These are phyloP conservation scores for Lolium rigidum DNA, from an alignment of 176 grass and related monocot species.

Conservation along the genomic window DNA sequence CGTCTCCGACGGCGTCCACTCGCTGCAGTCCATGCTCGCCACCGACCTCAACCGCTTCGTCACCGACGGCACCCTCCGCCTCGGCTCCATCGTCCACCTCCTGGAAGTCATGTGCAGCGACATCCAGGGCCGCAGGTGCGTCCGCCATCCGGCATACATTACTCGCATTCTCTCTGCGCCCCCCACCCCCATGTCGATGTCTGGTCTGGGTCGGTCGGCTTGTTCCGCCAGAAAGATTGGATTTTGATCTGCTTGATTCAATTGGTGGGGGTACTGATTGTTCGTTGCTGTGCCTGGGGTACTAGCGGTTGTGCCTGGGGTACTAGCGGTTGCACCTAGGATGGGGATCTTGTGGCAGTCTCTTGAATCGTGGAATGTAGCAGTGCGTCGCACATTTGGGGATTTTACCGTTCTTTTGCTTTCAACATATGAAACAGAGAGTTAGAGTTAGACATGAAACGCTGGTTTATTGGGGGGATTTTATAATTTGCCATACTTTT, in stretches of 20 bases:
- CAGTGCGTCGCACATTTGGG: not conserved
- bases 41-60: slow-evolving; percentile 62
- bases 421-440: not conserved
- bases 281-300: not conserved
- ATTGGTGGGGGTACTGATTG: no score
- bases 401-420: not conserved
- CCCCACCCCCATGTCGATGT: not conserved
- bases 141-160: no score
- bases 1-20: slow-evolving; percentile 76
- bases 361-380: not conserved
- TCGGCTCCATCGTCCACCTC: slow-evolving; percentile 66
- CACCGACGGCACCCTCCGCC: slow-evolving; percentile 40
- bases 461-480: no score
- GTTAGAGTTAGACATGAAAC: no score
- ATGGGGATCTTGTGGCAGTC: not conserved
- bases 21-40: slow-evolving; percentile 90
- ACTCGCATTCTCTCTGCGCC: not conserved
- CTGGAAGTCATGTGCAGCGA: slow-evolving; percentile 79
- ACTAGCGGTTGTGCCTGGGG: not conserved
- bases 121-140: slow-evolving; percentile 70
- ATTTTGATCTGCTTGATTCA: not conserved
- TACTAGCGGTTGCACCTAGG: not conserved
- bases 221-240: not conserved
- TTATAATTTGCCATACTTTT: no score
- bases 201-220: not conserved